Evolutionary conservation across 768 basidiomycete species (phyloP).

Genomic region (Pleurotus eryngii): DNA sequence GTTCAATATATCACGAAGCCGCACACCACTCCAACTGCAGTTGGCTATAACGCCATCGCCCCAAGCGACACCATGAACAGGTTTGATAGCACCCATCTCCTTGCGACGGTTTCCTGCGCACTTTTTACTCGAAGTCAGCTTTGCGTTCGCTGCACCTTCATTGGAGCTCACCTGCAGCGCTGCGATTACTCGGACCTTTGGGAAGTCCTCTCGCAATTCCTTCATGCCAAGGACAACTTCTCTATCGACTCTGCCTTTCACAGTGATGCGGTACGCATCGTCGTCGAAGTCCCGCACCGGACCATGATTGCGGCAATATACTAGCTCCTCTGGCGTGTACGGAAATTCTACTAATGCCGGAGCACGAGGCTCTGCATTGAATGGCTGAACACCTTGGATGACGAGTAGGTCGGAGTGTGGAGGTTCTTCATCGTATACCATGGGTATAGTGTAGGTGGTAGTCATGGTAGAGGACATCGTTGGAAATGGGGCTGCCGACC

Average conservation of each 20-base stretch:
- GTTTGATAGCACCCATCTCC: constrained; percentile 58
- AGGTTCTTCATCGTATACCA: constrained; percentile 49
- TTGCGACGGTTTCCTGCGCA: constrained; percentile 68
- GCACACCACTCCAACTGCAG: constrained; percentile 61
- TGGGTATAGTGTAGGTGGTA: constrained; percentile 16
- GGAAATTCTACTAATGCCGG: constrained; percentile 54
- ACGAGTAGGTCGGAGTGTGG: constrained; percentile 43
- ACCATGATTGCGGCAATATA: constrained; percentile 74
- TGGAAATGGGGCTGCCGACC: background rate
- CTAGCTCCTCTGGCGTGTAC: constrained; percentile 59
- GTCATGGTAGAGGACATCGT: constrained; percentile 6
- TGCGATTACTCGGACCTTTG: constrained; percentile 43
- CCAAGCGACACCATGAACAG: constrained; percentile 62
- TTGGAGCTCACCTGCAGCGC: constrained; percentile 47
- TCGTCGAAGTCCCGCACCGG: constrained; percentile 49
- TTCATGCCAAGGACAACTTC: constrained; percentile 32
- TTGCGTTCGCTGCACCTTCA: background rate
- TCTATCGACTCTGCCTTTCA: constrained; percentile 30
- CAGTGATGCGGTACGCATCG: constrained; percentile 36
- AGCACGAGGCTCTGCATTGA: constrained; percentile 67
- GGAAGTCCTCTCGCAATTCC: constrained; percentile 38
- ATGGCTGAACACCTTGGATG: constrained; percentile 47
- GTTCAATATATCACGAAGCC: constrained; percentile 53
- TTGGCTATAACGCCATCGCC: constrained; percentile 69
- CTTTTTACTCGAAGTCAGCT: constrained; percentile 19